Evolutionary conservation across 148 eudicot species (phyloP).

Genomic region (Vaccinium myrtillus): DNA sequence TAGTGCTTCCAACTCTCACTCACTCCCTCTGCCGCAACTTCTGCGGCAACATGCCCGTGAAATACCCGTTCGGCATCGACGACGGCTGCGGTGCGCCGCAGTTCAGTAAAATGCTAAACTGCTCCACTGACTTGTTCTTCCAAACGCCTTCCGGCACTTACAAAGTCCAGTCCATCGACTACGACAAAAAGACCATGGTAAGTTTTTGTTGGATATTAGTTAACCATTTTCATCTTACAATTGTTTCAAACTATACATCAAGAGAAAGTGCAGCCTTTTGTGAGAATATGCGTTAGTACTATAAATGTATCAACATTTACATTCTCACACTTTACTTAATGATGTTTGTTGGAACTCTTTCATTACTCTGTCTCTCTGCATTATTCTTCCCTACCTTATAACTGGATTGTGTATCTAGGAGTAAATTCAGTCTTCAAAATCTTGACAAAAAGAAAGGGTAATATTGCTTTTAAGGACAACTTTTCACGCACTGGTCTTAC

Average conservation of each 20-base stretch:
- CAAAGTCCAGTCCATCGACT: constrained; percentile 82
- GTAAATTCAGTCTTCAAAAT: neutral
- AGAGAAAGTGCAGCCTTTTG: neutral
- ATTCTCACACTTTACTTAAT: too few relatives aligned
- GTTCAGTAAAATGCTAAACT: constrained; percentile 69
- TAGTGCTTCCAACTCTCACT: constrained; percentile 5
- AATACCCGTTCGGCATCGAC: constrained; percentile 81
- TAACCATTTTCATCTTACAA: neutral
- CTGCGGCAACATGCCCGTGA: constrained; percentile 60
- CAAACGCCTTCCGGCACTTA: constrained; percentile 79
- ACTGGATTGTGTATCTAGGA: neutral
- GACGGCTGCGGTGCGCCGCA: constrained; percentile 89
- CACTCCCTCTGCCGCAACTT: constrained; percentile 52
- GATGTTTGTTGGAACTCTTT: neutral
- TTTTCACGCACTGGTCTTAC: too few relatives aligned
- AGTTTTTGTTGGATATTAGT: neutral
- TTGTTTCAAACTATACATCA: neutral
- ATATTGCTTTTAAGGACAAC: neutral
- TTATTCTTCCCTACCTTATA: neutral
- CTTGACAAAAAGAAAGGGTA: neutral
- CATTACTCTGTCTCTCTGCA: neutral
- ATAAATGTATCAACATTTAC: too few relatives aligned
- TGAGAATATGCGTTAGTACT: neutral
- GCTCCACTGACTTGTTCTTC: constrained; percentile 70
- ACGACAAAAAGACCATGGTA: constrained; percentile 44